These are phyloP conservation scores for Echeveria elegans DNA, from an alignment of 164 flowering plant genomes.

Conservation along the genomic window DNA sequence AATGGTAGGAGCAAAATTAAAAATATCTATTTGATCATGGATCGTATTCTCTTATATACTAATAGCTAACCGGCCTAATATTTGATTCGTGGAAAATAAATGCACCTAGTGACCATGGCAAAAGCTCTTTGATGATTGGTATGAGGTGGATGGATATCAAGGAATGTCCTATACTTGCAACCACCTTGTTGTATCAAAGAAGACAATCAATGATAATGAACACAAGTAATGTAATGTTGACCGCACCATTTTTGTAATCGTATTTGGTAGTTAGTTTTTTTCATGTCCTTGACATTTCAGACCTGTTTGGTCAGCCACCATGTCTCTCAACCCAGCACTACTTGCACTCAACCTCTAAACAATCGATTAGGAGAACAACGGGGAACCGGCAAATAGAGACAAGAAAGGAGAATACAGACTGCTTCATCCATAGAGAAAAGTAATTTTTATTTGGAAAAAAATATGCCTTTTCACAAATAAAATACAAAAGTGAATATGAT, in stretches of 20 bases:
- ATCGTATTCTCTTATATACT: too few species aligned
- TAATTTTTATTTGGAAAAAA: neutral
- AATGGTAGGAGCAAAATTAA: too few species aligned
- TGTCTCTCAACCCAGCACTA: neutral
- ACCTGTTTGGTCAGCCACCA: constrained; percentile 1
- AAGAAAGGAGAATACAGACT: neutral
- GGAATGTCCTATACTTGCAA: neutral
- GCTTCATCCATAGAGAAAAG: neutral
- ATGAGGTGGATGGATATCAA: too few species aligned
- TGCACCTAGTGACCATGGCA: too few species aligned
- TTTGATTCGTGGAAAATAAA: too few species aligned
- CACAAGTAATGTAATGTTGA: neutral
- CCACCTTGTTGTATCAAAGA: neutral
- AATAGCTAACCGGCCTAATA: too few species aligned
- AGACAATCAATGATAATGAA: neutral
- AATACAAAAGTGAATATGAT: too few species aligned
- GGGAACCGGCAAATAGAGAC: neutral
- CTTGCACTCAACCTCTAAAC: neutral
- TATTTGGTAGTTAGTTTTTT: neutral
- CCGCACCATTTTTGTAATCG: neutral
- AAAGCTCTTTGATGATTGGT: too few species aligned
- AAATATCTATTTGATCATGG: too few species aligned
- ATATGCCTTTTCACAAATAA: too few species aligned
- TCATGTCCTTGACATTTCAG: neutral
- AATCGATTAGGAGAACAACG: neutral